Evolutionary conservation across 2,329 filamentous ascomycete species (phyloP), one percentile per base, ranked within the genome.

Genomic region (Trichoderma koningiopsis): DNA sequence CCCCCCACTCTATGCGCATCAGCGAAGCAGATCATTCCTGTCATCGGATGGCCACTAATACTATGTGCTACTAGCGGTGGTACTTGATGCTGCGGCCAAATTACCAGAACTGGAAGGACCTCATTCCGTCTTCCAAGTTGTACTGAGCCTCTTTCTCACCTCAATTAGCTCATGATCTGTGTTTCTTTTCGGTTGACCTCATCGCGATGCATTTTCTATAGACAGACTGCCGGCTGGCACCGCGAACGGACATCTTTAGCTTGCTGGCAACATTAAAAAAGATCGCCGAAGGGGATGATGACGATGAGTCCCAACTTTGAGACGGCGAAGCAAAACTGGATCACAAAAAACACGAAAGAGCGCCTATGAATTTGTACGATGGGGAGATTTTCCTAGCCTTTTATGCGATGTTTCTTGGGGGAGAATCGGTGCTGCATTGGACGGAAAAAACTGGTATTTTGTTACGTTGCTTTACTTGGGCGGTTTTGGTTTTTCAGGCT

Each of bases 321-420:
- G 24, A 53, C 29, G 57, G 53, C 29, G 40, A 31, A 33, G 35
- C 29, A 7, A 40, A 52, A 58, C 29, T 22, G 27, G 27, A 49
- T 10, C 6, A 40, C 27, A 10, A 29, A 57, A 60, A 61, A 35
- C 40, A 27, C 13, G 11, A 37, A 62, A 22, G 58, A 56, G 49
- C 62, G 40, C 4, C 59, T 66, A 33, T 16, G 58, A 56, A 53
- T 59, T 40, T 71, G 70, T 71, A 71, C 65, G 70, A 67, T 69
- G 40, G 43, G 33, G 59, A 49, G 47, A 35, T 40, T 24, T 57
- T 62, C 37, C 53, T 62, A 43, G 37, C 52, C 31, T 57, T 37
- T 64, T 53, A 67, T 37, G 55, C 40, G 29, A n/a, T 68, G 60
- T 58, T 31, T 67, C 55, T 66, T 71, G 67, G 40, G 40, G 16